Evolutionary conservation across 1,284 basidiomycete species (phyloP).

Genomic region (Exobasidium cylindrosporum): DNA sequence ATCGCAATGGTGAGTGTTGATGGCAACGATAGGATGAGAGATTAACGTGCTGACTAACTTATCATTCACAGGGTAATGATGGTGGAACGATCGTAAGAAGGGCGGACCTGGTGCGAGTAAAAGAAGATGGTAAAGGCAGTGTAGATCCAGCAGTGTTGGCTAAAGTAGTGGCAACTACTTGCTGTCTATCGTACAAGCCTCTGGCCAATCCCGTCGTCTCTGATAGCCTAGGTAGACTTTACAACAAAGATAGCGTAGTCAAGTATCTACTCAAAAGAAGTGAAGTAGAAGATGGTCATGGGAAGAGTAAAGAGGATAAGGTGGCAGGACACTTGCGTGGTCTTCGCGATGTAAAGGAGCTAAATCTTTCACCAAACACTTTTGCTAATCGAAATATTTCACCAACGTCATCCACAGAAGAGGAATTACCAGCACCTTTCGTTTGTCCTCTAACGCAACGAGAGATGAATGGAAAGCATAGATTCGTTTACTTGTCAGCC

Average conservation of each 20-base stretch:
- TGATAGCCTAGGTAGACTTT: slow-evolving; percentile 44
- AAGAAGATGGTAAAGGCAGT: slow-evolving; percentile 21
- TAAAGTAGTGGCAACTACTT: slow-evolving; percentile 42
- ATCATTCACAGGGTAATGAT: slow-evolving; percentile 42
- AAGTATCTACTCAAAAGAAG: slow-evolving; percentile 25
- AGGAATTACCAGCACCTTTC: slow-evolving; percentile 26
- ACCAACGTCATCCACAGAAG: slow-evolving; percentile 1
- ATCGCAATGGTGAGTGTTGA: too few relatives aligned
- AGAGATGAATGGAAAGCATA: slow-evolving; percentile 46
- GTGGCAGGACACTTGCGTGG: slow-evolving; percentile 36
- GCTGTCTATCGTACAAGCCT: slow-evolving; percentile 36
- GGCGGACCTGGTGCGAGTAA: slow-evolving; percentile 47
- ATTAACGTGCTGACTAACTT: background rate
- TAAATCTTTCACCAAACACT: slow-evolving; percentile 31
- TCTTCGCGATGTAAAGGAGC: slow-evolving; percentile 30
- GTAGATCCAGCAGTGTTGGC: slow-evolving; percentile 34
- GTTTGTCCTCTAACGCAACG: slow-evolving; percentile 46
- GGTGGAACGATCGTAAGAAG: slow-evolving; percentile 50
- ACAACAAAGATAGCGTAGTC: slow-evolving; percentile 51
- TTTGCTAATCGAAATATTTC: slow-evolving; percentile 1
- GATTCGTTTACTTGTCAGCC: slow-evolving; percentile 40
- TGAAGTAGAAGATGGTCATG: background rate
- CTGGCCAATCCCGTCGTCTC: slow-evolving; percentile 40
- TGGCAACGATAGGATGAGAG: too few relatives aligned
- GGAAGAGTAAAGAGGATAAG: slow-evolving; percentile 13